These are phyloP conservation scores for Aspergillus latus DNA, from an alignment of 2,329 filamentous ascomycete species.

Conservation along the genomic window DNA sequence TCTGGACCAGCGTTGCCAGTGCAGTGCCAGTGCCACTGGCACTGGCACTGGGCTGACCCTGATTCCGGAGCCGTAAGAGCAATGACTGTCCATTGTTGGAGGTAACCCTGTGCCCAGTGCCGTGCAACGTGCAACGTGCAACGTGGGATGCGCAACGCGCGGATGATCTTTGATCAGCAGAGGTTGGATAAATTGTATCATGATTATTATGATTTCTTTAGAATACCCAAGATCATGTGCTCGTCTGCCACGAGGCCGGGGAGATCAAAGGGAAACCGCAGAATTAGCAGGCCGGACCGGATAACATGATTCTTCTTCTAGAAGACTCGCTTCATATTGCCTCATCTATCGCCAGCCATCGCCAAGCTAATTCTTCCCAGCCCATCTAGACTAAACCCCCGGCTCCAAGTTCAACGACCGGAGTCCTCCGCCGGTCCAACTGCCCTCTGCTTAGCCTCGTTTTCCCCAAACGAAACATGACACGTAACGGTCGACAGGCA, in stretches of 20 bases:
- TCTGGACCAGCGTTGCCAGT: not conserved
- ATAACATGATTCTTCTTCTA: not conserved
- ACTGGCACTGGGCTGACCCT: too few relatives aligned
- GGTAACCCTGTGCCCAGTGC: not conserved
- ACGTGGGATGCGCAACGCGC: not conserved
- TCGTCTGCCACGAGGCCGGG: not conserved
- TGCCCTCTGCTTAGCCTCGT: not conserved
- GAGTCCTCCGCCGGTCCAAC: not conserved
- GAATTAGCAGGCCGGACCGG: not conserved
- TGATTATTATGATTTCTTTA: too few relatives aligned
- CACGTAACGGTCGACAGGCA: slow-evolving; percentile 30
- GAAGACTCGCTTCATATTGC: not conserved
- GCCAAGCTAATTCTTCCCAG: not conserved
- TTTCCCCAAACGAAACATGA: slow-evolving; percentile 29
- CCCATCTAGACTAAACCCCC: not conserved
- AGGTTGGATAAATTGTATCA: too few relatives aligned
- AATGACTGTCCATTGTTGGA: not conserved
- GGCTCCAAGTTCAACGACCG: not conserved
- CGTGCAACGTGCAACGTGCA: not conserved
- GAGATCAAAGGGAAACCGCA: not conserved
- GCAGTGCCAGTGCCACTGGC: too few relatives aligned
- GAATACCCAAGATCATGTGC: not conserved
- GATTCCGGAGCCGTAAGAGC: too few relatives aligned
- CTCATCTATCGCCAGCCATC: not conserved
- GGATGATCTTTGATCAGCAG: too few relatives aligned